A percentile compares a stretch with the other conserved stretches of the same genome.
Conservation (phyloP, 202 grass and related monocot species). For the Thinopyrum obtusiflorum region DNA sequence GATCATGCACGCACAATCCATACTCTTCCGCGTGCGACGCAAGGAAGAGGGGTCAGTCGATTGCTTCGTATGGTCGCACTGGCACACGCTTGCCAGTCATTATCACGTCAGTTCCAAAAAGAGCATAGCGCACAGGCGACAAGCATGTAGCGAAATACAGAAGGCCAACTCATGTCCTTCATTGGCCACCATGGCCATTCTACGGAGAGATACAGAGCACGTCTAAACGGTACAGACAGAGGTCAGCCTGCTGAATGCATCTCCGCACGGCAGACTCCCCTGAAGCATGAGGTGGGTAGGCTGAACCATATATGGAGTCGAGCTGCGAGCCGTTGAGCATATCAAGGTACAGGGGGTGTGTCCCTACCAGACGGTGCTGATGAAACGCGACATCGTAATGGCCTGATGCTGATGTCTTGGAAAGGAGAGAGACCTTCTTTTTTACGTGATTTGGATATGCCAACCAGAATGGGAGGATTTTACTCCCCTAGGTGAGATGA, state of each 20-base stretch:
- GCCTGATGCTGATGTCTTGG: slow-evolving; percentile 25
- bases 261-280: neutral
- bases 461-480: slow-evolving; percentile 26
- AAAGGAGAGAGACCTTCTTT: slow-evolving; percentile 1
- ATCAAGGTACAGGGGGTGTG: neutral
- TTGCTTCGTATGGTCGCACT: no score
- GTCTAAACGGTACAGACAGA: neutral
- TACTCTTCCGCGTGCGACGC: no score
- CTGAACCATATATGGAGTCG: neutral
- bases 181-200: neutral
- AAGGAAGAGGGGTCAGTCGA: no score
- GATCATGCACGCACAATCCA: no score
- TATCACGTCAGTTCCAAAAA: slow-evolving; percentile 3
- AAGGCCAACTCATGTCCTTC: neutral
- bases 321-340: neutral
- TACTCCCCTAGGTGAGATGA: neutral
- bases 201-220: neutral
- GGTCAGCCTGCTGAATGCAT: neutral
- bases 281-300: neutral
- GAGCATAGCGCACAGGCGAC: neutral
- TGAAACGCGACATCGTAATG: neutral
- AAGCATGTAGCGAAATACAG: neutral
- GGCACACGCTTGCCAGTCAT: slow-evolving; percentile 5
- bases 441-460: slow-evolving; percentile 30
- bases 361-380: neutral